Conservation (phyloP, 768 basidiomycete species). For the Phanerochaete sordida region DNA sequence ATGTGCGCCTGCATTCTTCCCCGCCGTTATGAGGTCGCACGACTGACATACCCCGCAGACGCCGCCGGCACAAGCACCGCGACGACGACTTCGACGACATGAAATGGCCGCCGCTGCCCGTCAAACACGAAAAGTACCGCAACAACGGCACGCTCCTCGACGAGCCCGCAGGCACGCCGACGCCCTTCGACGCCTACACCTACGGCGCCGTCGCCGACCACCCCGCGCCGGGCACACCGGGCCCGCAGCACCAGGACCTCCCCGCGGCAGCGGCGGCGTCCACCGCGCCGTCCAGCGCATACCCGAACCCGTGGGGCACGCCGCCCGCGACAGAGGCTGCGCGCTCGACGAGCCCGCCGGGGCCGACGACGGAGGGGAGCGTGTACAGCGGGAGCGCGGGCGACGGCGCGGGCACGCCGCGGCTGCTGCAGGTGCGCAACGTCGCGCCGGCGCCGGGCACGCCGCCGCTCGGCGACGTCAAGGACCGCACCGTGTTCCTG, state of each 20-base stretch:
- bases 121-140: constrained; percentile 1
- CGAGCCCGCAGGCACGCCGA: not conserved
- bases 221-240: not conserved
- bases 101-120: not conserved
- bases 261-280: not conserved
- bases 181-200: not conserved
- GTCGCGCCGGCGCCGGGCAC: not conserved
- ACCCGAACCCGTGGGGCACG: not conserved
- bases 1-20: constrained; percentile 4
- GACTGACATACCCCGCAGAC: not conserved
- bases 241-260: not conserved
- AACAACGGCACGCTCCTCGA: not conserved
- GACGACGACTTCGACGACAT: constrained; percentile 17
- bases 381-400: not conserved
- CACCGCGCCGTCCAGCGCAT: no score
- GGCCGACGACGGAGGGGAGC: not conserved
- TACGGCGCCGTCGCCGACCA: not conserved
- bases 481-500: constrained; percentile 1
- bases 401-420: not conserved
- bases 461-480: not conserved
- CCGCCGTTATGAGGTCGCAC: not conserved
- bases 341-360: not conserved
- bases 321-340: not conserved
- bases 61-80: constrained; percentile 9
- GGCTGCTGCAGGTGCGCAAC: not conserved